Base-by-base conservation (phyloP, 495 filamentous ascomycete genomes). In the Aspergillus taichungensis region DNA sequence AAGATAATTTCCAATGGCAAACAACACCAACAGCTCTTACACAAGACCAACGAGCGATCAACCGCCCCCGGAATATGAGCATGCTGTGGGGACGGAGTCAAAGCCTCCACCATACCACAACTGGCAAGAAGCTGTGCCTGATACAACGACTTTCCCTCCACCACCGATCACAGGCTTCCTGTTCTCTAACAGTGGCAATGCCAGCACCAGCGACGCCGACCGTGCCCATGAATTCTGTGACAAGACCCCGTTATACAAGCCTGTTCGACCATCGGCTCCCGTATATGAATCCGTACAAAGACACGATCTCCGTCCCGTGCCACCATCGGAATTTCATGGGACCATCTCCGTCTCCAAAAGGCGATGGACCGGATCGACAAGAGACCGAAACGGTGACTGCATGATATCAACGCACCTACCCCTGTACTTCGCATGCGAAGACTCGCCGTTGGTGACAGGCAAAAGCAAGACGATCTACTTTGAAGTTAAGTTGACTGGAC, bases 111-210 rank as follows among this genome's bases (percentile, higher is more conserved):
- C 75, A 24, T 78, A 84, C 53, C 85, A 94, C 57, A 85, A 89
- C 69, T 94, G 88, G 88, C 73, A 84, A 53, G 72, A 78, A 24
- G 73, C 79, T 5, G 79, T 94, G 8, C 86, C 85, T 3, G 88
- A 95, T 60, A 92, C 77, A 24, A 67, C 87, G 1, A 73, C 81
- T 31, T 82, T 95, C 40, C 88, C 88, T 0, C 91, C 91, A 2
- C 88, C 91, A 0, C 89, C 91, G 2, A 66, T 73, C 36, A 64
- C 89, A 47, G 77, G 80, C 32, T 78, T 82, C 54, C 76, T 83
- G 37, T 58, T 51, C 34, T 91, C 86, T 12, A 77, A 77, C 4
- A 75, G 83, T 1, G 83, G 80, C 49, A 95, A 95, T 68, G 84
- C 90, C 5, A 78, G 78, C 10, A 66, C 65, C 30, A 68, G 68